Conservation (phyloP, 108 stramenopile genomes). For the Parmales sp. region DNA sequence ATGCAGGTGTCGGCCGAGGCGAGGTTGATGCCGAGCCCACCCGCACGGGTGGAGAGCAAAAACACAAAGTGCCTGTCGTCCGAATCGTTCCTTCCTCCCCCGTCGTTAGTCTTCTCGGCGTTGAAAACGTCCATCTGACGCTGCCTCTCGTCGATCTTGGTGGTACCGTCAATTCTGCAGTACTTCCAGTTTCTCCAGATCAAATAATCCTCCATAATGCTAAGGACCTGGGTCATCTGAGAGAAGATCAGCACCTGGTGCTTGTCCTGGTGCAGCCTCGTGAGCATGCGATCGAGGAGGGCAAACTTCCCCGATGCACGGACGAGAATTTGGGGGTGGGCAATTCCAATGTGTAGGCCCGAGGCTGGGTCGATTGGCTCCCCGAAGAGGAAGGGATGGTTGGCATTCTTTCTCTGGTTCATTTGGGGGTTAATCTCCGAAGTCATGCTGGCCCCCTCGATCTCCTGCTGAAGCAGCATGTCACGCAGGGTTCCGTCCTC, state of each 20-base stretch:
- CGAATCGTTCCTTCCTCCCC: constrained; percentile 43
- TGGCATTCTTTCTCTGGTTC: constrained; percentile 90
- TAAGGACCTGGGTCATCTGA: constrained; percentile 89
- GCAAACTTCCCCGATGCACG: constrained; percentile 88
- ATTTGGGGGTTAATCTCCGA: constrained; percentile 87
- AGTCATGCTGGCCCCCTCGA: constrained; percentile 52
- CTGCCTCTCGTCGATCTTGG: constrained; percentile 91
- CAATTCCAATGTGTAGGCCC: constrained; percentile 66
- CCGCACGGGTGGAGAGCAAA: constrained; percentile 87
- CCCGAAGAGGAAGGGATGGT: constrained; percentile 94
- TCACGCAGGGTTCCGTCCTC: constrained; percentile 67
- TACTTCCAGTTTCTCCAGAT: constrained; percentile 63
- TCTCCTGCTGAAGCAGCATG: constrained; percentile 55
- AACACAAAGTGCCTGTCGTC: constrained; percentile 82
- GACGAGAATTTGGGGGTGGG: constrained; percentile 74
- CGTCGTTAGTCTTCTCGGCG: constrained; percentile 62
- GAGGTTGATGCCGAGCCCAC: constrained; percentile 92
- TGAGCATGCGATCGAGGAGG: constrained; percentile 89
- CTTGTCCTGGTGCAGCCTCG: constrained; percentile 72
- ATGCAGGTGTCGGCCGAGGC: constrained; percentile 93
- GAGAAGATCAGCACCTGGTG: constrained; percentile 98
- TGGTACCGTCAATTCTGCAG: constrained; percentile 89
- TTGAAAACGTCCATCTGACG: constrained; percentile 87
- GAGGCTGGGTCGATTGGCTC: constrained; percentile 75
- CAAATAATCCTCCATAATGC: constrained; percentile 92